Conservation (phyloP, 2,329 filamentous ascomycete species). For the Anthostomella pinea region DNA sequence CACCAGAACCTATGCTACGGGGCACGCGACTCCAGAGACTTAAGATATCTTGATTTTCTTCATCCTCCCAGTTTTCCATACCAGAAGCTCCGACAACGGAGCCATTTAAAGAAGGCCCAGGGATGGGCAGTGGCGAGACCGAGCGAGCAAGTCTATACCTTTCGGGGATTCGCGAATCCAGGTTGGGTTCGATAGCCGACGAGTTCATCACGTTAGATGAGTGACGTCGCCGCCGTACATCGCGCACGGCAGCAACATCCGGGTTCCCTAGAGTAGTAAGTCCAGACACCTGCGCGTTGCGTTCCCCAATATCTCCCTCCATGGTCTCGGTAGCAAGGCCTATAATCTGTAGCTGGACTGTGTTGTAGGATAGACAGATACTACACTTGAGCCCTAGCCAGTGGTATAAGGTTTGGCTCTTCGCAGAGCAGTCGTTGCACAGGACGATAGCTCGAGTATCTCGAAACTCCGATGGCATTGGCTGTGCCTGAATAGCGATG, state of each 20-base stretch:
- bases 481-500: conserved; percentile 80
- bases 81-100: conserved; percentile 18
- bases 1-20: conserved; percentile 33
- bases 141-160: conserved; percentile 44
- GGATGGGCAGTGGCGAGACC: conserved; percentile 38
- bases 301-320: conserved; percentile 17
- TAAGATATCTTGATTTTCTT: conserved; percentile 55
- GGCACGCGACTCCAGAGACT: conserved; percentile 55
- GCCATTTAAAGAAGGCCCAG: conserved; percentile 19
- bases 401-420: conserved; percentile 83
- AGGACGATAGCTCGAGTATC: conserved; percentile 79
- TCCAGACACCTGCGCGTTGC: conserved; percentile 17
- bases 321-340: conserved; percentile 35
- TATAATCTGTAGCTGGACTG: conserved; percentile 61
- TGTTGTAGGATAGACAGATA: conserved; percentile 69
- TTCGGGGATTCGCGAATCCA: conserved; percentile 32
- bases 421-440: conserved; percentile 92
- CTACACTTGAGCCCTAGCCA: conserved; percentile 92
- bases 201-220: conserved; percentile 29
- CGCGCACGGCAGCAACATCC: conserved; percentile 17
- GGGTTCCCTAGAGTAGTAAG: conserved; percentile 10
- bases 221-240: conserved; percentile 32
- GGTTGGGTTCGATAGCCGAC: conserved; percentile 12
- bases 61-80: conserved; percentile 38
- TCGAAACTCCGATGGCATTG: conserved; percentile 83